Conservation (phyloP, 345 rosid species). For the Alliaria petiolata region DNA sequence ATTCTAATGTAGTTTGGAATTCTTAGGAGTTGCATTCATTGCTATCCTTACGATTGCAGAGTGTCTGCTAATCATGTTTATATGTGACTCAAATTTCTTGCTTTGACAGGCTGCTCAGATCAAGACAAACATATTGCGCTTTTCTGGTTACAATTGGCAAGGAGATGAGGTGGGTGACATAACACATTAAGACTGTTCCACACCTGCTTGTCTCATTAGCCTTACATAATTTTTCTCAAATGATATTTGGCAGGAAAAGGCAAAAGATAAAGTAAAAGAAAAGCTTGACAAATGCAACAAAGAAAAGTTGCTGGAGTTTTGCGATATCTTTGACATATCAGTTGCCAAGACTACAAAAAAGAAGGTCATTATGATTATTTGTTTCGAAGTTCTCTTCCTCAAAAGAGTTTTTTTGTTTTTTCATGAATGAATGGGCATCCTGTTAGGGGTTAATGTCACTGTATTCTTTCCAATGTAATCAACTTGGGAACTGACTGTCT, state of each 20-base stretch:
- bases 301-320: constrained; percentile 76
- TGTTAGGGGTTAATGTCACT: not conserved
- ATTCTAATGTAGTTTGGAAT: not conserved
- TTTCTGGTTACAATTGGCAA: constrained; percentile 93
- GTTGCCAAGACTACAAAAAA: constrained; percentile 54
- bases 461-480: not conserved
- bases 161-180: constrained; percentile 64
- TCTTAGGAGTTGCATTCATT: not conserved
- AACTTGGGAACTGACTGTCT: constrained; percentile 5
- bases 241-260: constrained; percentile 64
- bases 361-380: constrained; percentile 53
- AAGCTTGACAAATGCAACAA: constrained; percentile 82
- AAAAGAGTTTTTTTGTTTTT: not conserved
- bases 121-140: constrained; percentile 73
- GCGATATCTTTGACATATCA: constrained; percentile 80
- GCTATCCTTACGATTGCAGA: not conserved
- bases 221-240: not conserved
- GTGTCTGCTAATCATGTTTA: not conserved
- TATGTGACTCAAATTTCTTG: constrained; percentile 28
- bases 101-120: constrained; percentile 75
- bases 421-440: not conserved
- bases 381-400: not conserved
- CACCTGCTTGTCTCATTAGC: not conserved
- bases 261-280: constrained; percentile 65
- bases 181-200: not conserved